Evolutionary conservation across 148 eudicot species (phyloP), one percentile per base, ranked within the genome.

Genomic region (Dianthus caryophyllus): DNA sequence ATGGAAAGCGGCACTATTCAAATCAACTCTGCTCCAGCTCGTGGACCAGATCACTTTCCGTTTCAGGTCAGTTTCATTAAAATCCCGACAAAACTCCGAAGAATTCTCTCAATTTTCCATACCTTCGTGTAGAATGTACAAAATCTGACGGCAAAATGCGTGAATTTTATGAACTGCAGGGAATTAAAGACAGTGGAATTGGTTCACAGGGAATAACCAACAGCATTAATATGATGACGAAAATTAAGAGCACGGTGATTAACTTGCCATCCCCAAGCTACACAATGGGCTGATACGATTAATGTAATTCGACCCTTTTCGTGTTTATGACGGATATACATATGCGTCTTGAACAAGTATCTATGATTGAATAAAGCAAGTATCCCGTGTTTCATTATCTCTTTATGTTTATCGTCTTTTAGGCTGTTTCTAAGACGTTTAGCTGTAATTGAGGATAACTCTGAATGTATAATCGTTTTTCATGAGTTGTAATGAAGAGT

Each of bases 31-130:
- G 98, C 98, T 22, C 96, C 98, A 11, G 98, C 98, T 75, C 88
- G 98, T 38, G 98, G 98, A 30, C 98, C 98, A 0, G 98, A 93
- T 75, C 98, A 93, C 76, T 93, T 93, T 60, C 98, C 98, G 9
- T 93, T 93, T 77, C 98, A 93, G 90, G 98, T 87, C 22, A 73
- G 61, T 67, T 62, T 47, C 22, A 33, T 56, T 14, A 6, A 27
- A 29, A 46, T 24, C 8, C 51, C 22, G 47, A 24, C 22, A 17
- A n/a, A 1, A 0, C 61, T 31, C 49, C 14, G 22, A 62, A 62
- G 6, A 15, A 22, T 11, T 50, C 29, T 60, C 11, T 18, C 66
- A 5, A 6, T 48, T 22, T 15, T 8, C 16, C 16, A 4, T 10
- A 6, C 39, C 51, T 31, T 24, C 17, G 14, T 41, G 13, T 24